Percentiles rank a stretch among this genome's conserved stretches.
These are phyloP conservation scores for Trichocladium uniseriatum DNA, from an alignment of 495 filamentous ascomycete genomes.

Conservation along the genomic window DNA sequence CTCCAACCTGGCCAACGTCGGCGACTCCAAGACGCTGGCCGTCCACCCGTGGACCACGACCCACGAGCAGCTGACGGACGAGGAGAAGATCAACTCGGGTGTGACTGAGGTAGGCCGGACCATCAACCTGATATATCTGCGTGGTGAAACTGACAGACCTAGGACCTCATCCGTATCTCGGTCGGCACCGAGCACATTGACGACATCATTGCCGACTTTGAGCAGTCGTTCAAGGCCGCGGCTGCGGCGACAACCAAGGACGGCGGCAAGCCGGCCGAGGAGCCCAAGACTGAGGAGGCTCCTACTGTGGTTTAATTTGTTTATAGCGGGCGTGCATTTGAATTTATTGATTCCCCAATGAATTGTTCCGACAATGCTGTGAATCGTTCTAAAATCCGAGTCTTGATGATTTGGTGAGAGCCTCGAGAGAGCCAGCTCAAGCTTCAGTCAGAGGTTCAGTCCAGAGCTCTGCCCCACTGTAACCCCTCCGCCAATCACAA, in stretches of 20 bases:
- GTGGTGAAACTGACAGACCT: not conserved
- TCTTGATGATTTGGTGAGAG: not conserved
- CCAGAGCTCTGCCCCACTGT: too few relatives aligned
- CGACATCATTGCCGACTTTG: conserved; percentile 94
- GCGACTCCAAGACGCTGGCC: conserved; percentile 81
- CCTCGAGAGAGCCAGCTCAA: too few relatives aligned
- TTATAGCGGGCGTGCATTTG: not conserved
- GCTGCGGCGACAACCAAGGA: conserved; percentile 20
- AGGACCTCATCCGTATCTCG: conserved; percentile 89
- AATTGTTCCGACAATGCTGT: too few relatives aligned
- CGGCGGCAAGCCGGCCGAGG: conserved; percentile 12
- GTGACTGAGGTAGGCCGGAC: conserved; percentile 56
- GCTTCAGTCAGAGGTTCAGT: too few relatives aligned
- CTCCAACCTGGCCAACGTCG: conserved; percentile 77
- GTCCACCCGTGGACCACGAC: conserved; percentile 97
- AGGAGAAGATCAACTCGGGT: conserved; percentile 73
- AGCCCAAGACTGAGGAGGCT: conserved; percentile 28
- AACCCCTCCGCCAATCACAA: not conserved
- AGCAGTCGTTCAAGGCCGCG: conserved; percentile 68
- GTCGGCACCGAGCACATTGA: conserved; percentile 97
- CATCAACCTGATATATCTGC: not conserved
- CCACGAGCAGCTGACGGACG: conserved; percentile 82
- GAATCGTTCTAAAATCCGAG: not conserved
- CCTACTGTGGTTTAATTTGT: conserved; percentile 29
- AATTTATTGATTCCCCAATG: not conserved